Evolutionary conservation across 768 basidiomycete genomes (phyloP).

Genomic region (Hirschioporus abietinus): DNA sequence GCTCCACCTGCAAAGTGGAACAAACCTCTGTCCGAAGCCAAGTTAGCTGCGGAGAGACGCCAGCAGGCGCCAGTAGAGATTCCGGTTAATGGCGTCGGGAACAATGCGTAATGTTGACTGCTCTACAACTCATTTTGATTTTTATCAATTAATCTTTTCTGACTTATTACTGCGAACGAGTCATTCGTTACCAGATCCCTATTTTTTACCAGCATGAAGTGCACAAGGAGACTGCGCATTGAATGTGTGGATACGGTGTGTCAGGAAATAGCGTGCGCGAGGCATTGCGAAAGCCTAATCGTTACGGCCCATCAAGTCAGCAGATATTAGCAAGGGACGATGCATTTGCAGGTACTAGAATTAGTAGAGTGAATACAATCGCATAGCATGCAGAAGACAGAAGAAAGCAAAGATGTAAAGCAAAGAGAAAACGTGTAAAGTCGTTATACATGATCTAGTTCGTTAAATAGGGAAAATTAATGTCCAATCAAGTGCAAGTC

Average conservation of each 20-base stretch:
- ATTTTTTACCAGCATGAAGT: too few species aligned
- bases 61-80: constrained; percentile 5
- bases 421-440: constrained; percentile 1
- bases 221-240: too few species aligned
- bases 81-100: background rate
- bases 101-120: background rate
- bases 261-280: background rate
- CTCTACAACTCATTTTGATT: too few species aligned
- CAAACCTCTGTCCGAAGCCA: constrained; percentile 58
- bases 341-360: background rate
- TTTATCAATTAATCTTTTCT: too few species aligned
- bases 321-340: background rate
- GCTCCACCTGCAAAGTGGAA: constrained; percentile 73
- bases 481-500: background rate
- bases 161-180: too few species aligned
- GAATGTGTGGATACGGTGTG: too few species aligned
- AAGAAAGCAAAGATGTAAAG: background rate
- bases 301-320: background rate
- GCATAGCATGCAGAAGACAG: background rate
- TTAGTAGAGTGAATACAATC: background rate
- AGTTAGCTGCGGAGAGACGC: constrained; percentile 36
- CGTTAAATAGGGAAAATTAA: background rate
- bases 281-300: background rate
- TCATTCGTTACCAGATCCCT: too few species aligned
- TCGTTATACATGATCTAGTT: background rate